A percentile compares a stretch with the other conserved stretches of the same genome.
Conservation (phyloP, 2,329 filamentous ascomycete genomes). For the Cladosporium sphaerospermum region DNA sequence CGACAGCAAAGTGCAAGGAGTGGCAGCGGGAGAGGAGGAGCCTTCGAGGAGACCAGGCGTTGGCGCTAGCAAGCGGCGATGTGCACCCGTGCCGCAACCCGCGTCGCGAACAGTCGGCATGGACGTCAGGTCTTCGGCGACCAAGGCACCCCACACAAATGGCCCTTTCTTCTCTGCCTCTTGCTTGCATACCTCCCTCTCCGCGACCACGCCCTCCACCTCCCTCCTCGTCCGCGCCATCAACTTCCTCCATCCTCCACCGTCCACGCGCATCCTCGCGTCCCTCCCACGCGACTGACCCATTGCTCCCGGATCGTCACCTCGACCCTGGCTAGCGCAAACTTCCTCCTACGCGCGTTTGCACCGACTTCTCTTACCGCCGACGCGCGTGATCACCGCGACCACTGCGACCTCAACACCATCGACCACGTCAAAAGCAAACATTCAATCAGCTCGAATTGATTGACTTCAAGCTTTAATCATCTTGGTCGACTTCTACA, state of each 20-base stretch:
- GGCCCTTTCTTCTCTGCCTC: slow-evolving; percentile 37
- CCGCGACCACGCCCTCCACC: slow-evolving; percentile 11
- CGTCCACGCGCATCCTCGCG: slow-evolving; percentile 18
- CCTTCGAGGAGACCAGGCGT: neutral
- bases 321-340: slow-evolving; percentile 92
- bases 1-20: neutral
- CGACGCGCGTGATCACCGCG: slow-evolving; percentile 3
- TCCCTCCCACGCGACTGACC: slow-evolving; percentile 19
- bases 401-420: neutral
- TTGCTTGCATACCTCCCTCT: slow-evolving; percentile 14
- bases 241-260: slow-evolving; percentile 17
- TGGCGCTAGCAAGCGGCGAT: neutral
- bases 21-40: neutral
- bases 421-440: neutral
- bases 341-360: slow-evolving; percentile 32
- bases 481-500: neutral
- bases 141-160: neutral
- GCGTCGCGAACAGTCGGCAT: neutral
- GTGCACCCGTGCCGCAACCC: neutral
- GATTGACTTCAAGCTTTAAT: slow-evolving; percentile 7
- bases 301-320: slow-evolving; percentile 19
- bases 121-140: neutral
- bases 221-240: neutral
- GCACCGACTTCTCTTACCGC: neutral
- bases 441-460: neutral